Evolutionary conservation across 2,329 filamentous ascomycete species (phyloP), one percentile per base, ranked within the genome.

Genomic region (Botryotinia convoluta): DNA sequence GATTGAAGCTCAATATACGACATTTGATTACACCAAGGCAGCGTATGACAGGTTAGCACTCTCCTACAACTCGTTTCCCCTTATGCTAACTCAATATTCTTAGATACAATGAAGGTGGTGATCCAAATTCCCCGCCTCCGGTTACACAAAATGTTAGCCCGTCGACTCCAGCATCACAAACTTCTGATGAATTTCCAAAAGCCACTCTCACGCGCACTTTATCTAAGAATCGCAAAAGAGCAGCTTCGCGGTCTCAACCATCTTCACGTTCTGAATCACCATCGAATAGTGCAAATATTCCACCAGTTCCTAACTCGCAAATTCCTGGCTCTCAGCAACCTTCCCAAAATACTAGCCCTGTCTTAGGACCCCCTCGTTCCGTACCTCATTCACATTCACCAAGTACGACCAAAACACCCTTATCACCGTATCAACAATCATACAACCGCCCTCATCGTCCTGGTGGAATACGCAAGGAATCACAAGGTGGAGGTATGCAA

Each of bases 1-100:
- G 88, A 98, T 99, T 75, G 96, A 99, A 82, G 92, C 89, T 7
- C 92, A 97, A 79, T 99, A 98, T 81, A 91, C 93, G 81, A 93
- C 95, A 0, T 99, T 98, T 81, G 96, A 99, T 82, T 99, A 99
- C 83, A 98, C 95, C 0, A 84, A 91, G 4, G 90, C 93, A 32
- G 92, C 90, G 5, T 95, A 94, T 79, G 90, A 91, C 79, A 91
- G 91, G 88, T 94, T 86, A 76, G 89, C 79, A 45, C 60, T 61
- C 51, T 48, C 32, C 54, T 57, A 18, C 61, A 65, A 54, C 67
- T 35, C 62, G 35, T 71, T 72, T 39, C 61, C 61, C 59, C 72
- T 75, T 64, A 75, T 72, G 73, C 65, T 74, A 64, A 76, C 48
- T 57, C 51, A 16, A 77, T 69, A 60, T 73, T 73, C 63, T 62